These are phyloP conservation scores for Malus orientalis DNA, from an alignment of 306 rosid genomes.

Conservation along the genomic window DNA sequence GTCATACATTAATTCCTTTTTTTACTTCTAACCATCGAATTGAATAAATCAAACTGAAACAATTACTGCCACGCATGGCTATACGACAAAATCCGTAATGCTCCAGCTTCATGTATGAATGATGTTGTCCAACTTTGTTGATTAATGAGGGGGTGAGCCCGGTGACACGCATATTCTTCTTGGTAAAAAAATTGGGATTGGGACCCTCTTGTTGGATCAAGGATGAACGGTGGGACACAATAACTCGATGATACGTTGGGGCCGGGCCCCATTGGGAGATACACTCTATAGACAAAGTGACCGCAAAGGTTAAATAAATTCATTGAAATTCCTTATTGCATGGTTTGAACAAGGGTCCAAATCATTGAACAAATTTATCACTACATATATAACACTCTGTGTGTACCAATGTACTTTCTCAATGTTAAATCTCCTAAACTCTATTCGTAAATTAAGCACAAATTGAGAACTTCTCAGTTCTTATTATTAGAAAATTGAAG, in stretches of 20 bases:
- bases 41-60: too few species aligned
- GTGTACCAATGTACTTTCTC: neutral
- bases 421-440: neutral
- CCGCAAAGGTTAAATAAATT: neutral
- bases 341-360: neutral
- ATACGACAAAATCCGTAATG: neutral
- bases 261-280: constrained; percentile 12
- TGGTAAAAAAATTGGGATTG: constrained; percentile 9
- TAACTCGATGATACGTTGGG: neutral
- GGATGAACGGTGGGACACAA: neutral
- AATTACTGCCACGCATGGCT: neutral
- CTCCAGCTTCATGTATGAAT: neutral
- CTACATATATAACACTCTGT: neutral
- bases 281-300: neutral
- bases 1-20: too few species aligned
- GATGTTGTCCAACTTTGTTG: neutral
- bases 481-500: too few species aligned
- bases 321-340: neutral
- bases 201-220: constrained; percentile 21
- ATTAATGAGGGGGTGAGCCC: neutral
- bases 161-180: constrained; percentile 4
- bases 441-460: neutral
- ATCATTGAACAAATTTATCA: neutral
- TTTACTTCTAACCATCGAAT: too few species aligned
- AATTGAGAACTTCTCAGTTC: neutral